Conservation (phyloP, 1,284 basidiomycete species). For the Volvariella volvacea region DNA sequence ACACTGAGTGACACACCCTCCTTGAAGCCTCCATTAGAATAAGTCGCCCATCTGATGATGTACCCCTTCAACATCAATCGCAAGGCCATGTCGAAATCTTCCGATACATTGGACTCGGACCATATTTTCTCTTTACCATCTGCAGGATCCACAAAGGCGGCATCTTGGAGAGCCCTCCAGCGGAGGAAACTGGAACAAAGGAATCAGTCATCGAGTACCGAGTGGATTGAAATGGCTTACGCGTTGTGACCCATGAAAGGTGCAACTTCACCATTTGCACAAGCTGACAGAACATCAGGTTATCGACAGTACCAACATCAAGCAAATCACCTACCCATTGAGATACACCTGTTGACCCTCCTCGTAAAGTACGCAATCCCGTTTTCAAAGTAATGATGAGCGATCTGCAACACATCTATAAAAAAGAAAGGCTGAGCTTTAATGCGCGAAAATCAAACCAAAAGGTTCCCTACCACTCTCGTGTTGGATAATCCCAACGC, state of each 20-base stretch:
- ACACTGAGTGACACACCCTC: slow-evolving; percentile 84
- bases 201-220: neutral
- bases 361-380: slow-evolving; percentile 76
- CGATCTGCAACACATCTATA: slow-evolving; percentile 75
- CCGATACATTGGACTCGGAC: slow-evolving; percentile 78
- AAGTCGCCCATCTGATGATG: slow-evolving; percentile 78
- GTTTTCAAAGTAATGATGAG: slow-evolving; percentile 78
- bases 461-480: slow-evolving; percentile 37
- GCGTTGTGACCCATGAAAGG: slow-evolving; percentile 88
- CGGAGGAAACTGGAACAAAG: slow-evolving; percentile 47
- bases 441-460: slow-evolving; percentile 3
- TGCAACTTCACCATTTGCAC: slow-evolving; percentile 74
- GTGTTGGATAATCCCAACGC: slow-evolving; percentile 77
- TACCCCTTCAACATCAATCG: slow-evolving; percentile 54
- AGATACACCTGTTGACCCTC: slow-evolving; percentile 66
- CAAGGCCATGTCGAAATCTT: slow-evolving; percentile 73
- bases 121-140: slow-evolving; percentile 65
- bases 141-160: slow-evolving; percentile 60
- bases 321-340: slow-evolving; percentile 35
- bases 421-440: slow-evolving; percentile 7
- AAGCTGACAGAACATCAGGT: slow-evolving; percentile 27
- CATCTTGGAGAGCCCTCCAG: slow-evolving; percentile 80
- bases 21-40: slow-evolving; percentile 73
- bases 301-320: slow-evolving; percentile 5
- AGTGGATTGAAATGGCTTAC: slow-evolving; percentile 11